Conservation (phyloP, 306 rosid genomes). For the Astragalus glycyphyllos region DNA sequence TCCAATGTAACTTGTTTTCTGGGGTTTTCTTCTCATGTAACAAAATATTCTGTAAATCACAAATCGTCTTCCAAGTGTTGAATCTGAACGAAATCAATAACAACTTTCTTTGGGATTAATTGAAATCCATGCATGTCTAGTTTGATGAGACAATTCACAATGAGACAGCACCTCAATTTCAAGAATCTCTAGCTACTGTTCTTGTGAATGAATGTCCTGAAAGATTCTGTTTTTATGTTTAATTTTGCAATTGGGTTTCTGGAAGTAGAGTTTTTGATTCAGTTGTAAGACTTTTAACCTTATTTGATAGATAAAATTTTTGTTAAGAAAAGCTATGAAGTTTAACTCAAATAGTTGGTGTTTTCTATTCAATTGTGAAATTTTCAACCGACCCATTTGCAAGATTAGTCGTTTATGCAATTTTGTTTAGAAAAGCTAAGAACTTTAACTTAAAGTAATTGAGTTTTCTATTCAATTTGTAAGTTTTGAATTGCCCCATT, state of each 20-base stretch:
- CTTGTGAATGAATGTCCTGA: background rate
- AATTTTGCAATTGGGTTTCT: conserved; percentile 7
- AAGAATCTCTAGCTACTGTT: background rate
- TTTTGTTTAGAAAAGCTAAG: conserved; percentile 1
- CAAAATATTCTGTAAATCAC: no score
- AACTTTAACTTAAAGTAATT: background rate
- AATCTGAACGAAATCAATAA: no score
- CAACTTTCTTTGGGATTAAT: no score
- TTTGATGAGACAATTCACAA: no score
- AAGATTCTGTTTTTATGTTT: background rate
- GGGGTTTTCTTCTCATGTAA: no score
- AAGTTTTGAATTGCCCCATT: no score
- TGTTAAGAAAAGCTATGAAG: conserved; percentile 13
- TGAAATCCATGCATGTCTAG: no score
- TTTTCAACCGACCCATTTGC: conserved; percentile 1
- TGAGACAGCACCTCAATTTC: no score
- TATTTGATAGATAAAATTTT: background rate
- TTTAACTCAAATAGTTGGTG: background rate
- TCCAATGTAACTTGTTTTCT: no score
- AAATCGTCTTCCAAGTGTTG: no score
- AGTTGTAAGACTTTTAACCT: background rate
- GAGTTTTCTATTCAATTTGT: no score
- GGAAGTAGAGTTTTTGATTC: conserved; percentile 1
- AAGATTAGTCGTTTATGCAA: background rate
- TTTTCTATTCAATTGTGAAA: background rate